Conservation (phyloP, 352 stramenopile species). For the Phytophthora citrophthora region DNA sequence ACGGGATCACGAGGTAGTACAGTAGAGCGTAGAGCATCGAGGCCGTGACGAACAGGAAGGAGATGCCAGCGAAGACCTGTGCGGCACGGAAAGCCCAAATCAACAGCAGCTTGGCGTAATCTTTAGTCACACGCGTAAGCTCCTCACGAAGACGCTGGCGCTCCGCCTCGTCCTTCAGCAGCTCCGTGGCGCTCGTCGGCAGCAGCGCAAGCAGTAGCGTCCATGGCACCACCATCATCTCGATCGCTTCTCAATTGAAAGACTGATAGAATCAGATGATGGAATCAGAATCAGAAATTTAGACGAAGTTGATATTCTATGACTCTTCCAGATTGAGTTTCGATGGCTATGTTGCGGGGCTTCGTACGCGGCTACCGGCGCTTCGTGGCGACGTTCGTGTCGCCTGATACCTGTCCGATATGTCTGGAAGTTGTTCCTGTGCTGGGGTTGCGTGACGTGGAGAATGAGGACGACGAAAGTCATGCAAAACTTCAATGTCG, state of each 20-base stretch:
- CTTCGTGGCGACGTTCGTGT: slow-evolving; percentile 52
- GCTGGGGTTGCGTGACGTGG: slow-evolving; percentile 42
- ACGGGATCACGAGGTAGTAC: slow-evolving; percentile 84
- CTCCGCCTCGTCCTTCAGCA: slow-evolving; percentile 54
- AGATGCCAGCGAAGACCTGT: slow-evolving; percentile 44
- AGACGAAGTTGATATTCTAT: not conserved
- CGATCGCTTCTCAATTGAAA: not conserved
- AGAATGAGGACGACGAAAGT: slow-evolving; percentile 22
- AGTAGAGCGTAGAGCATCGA: slow-evolving; percentile 71
- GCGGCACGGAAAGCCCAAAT: slow-evolving; percentile 45
- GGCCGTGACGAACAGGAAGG: slow-evolving; percentile 58
- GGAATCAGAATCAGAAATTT: slow-evolving; percentile 1
- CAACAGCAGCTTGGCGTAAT: slow-evolving; percentile 42
- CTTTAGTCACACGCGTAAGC: slow-evolving; percentile 31
- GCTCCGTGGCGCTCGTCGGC: slow-evolving; percentile 46
- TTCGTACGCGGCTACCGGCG: slow-evolving; percentile 62
- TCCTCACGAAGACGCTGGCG: slow-evolving; percentile 56
- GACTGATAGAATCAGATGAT: slow-evolving; percentile 3
- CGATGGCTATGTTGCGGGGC: slow-evolving; percentile 47
- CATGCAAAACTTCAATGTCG: slow-evolving; percentile 58
- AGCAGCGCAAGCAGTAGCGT: slow-evolving; percentile 58
- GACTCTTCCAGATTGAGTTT: not conserved
- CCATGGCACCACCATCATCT: slow-evolving; percentile 51
- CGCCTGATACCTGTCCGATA: slow-evolving; percentile 54
- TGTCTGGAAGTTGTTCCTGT: slow-evolving; percentile 66